Evolutionary conservation across 257 asterid genomes (phyloP).

Genomic region (Nicotiana tabacum): DNA sequence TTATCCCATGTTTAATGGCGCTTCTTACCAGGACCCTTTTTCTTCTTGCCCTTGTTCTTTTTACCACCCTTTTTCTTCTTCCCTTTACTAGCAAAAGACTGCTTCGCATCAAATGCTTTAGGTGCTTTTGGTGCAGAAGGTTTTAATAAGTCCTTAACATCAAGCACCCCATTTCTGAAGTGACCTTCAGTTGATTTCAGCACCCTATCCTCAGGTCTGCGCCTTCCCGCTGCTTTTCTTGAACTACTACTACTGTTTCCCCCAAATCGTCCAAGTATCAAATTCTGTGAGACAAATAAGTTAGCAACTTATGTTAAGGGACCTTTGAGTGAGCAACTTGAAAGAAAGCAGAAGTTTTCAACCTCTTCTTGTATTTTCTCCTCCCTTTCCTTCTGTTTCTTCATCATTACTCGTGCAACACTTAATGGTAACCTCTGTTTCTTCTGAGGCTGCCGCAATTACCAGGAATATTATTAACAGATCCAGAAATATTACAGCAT

Average conservation of each 20-base stretch:
- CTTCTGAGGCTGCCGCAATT: constrained; percentile 56
- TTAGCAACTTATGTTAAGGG: background rate
- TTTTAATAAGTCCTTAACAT: constrained; percentile 55
- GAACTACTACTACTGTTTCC: constrained; percentile 29
- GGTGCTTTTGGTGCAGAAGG: constrained; percentile 43
- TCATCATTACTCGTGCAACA: constrained; percentile 69
- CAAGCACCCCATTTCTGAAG: constrained; percentile 81
- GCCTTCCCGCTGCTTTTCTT: constrained; percentile 37
- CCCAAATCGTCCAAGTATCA: constrained; percentile 60
- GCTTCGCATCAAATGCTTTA: constrained; percentile 10
- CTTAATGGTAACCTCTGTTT: constrained; percentile 83
- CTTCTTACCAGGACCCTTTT: constrained; percentile 41
- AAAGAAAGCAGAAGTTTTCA: background rate
- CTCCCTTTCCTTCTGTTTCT: constrained; percentile 83
- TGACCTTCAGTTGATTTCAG: constrained; percentile 61
- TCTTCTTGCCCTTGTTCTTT: constrained; percentile 46
- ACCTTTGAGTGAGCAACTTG: background rate
- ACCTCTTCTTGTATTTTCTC: constrained; percentile 67
- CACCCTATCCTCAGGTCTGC: constrained; percentile 60
- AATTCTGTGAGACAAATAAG: constrained; percentile 35
- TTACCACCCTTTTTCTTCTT: constrained; percentile 52
- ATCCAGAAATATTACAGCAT: background rate
- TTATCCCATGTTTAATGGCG: constrained; percentile 28
- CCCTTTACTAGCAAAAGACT: constrained; percentile 31
- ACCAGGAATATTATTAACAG: background rate